Conservation (phyloP, 1,284 basidiomycete genomes). For the Volvariella surrecta region DNA sequence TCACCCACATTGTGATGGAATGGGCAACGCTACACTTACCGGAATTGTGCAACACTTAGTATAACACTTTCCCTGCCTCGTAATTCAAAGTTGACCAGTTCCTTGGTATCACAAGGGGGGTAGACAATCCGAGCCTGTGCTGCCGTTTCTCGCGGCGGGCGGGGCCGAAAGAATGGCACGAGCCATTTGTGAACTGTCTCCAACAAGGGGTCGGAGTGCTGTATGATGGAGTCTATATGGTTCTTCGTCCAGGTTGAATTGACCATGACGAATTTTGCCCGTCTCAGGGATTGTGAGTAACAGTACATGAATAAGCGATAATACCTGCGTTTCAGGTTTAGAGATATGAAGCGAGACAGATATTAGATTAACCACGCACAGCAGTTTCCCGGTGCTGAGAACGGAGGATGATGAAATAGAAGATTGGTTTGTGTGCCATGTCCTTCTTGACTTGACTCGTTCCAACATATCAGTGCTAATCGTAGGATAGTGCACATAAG, state of each 20-base stretch:
- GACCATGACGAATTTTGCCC: conserved; percentile 79
- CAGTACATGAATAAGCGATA: conserved; percentile 83
- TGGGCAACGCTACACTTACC: conserved; percentile 46
- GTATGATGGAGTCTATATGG: conserved; percentile 73
- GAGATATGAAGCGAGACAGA: conserved; percentile 2
- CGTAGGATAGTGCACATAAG: conserved; percentile 96
- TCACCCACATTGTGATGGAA: no score
- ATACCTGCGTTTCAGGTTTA: conserved; percentile 48
- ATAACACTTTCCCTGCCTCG: conserved; percentile 58
- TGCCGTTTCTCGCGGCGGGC: conserved; percentile 14
- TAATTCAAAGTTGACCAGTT: conserved; percentile 60
- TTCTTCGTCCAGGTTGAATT: conserved; percentile 94
- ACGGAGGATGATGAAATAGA: conserved; percentile 51
- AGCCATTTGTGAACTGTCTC: conserved; percentile 26
- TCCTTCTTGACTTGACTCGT: conserved; percentile 58
- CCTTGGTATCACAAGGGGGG: conserved; percentile 86
- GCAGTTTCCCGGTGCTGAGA: conserved; percentile 62
- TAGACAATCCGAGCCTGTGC: conserved; percentile 56
- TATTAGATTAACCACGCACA: conserved; percentile 38
- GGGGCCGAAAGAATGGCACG: conserved; percentile 19
- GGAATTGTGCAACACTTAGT: conserved; percentile 86
- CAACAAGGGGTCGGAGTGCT: conserved; percentile 35
- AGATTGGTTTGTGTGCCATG: conserved; percentile 63
- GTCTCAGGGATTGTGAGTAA: conserved; percentile 72
- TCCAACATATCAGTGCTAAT: conserved; percentile 93